phyloP scores from a whole-genome alignment of 2,329 filamentous ascomycete genomes.

The Biscogniauxia sp. region DNA sequence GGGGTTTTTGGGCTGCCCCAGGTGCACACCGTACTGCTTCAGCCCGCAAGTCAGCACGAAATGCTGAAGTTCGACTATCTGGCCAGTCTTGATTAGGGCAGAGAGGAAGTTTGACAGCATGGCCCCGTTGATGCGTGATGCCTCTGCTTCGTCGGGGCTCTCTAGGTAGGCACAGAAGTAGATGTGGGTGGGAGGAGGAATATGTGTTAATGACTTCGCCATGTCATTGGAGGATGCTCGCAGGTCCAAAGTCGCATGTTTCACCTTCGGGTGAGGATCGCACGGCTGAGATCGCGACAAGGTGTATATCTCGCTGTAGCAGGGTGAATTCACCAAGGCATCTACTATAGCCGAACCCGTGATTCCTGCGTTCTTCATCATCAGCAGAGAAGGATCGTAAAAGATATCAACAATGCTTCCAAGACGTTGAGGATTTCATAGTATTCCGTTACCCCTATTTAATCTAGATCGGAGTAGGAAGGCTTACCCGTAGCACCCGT shows the following conservation, averaged over 20 bases:
- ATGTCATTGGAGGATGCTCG: slow-evolving; percentile 15
- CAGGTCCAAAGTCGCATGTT: slow-evolving; percentile 19
- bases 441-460: neutral
- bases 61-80: slow-evolving; percentile 41
- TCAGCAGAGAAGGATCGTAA: no score
- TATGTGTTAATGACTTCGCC: slow-evolving; percentile 14
- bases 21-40: slow-evolving; percentile 54
- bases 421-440: no score
- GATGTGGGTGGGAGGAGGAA: slow-evolving; percentile 19
- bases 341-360: slow-evolving; percentile 19
- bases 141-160: slow-evolving; percentile 16
- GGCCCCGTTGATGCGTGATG: slow-evolving; percentile 32
- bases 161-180: slow-evolving; percentile 21
- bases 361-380: slow-evolving; percentile 10
- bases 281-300: slow-evolving; percentile 16
- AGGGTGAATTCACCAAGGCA: slow-evolving; percentile 11
- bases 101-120: slow-evolving; percentile 48
- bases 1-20: slow-evolving; percentile 45
- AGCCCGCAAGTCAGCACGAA: slow-evolving; percentile 47
- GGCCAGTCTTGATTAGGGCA: slow-evolving; percentile 42
- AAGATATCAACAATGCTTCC: no score
- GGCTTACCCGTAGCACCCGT: slow-evolving; percentile 19
- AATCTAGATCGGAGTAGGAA: neutral
- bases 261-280: slow-evolving; percentile 13
- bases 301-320: slow-evolving; percentile 20